Evolutionary conservation across 2,329 filamentous ascomycete genomes (phyloP), one percentile per base, ranked within the genome.

Genomic region (Myriosclerotinia duriaeana): DNA sequence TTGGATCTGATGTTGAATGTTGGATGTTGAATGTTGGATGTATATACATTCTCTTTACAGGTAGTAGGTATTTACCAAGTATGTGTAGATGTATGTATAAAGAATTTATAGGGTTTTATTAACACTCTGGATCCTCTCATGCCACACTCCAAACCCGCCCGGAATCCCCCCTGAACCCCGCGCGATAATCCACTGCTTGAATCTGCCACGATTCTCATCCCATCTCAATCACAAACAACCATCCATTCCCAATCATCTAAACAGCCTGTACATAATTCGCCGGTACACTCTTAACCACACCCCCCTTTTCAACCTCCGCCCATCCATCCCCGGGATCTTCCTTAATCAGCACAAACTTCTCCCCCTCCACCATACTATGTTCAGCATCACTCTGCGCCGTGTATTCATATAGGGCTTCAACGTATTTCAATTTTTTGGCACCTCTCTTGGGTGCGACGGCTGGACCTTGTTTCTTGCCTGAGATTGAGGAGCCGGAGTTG

Each of bases 271-370:
- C 86, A 80, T 98, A 99, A 78, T 92, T 96, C 48, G 93, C 93
- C 55, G 95, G 95, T 64, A 99, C 95, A 77, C 93, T 97, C 76
- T 88, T 93, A 59, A 89, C 92, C 52, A 88, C 82, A 1, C 93
- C 93, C 22, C 92, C 93, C 78, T 92, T 93, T 80, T 98, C 95
- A 22, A 99, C 95, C 80, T 98, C 95, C 38, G 89, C 92, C 95
- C 95, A 99, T 0, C 95, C 95, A 80, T 98, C 95, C 1, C 95
- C 95, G 0, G 88, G 85, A 76, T 98, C 94, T 66, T 91, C 88
- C 74, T 89, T 93, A 69, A 97, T 87, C 42, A 99, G 82, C 50
- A 99, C 93, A 74, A 99, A 96, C 62, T 88, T 85, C 78, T 99
- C 95, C 0, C 95, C 95, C 78, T 96, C 94, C 0, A 78, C 77